Percentiles rank a stretch among this genome's conserved stretches.
phyloP scores from a whole-genome alignment of 2,329 filamentous ascomycete species.

The Ceratocystis lukuohia region DNA sequence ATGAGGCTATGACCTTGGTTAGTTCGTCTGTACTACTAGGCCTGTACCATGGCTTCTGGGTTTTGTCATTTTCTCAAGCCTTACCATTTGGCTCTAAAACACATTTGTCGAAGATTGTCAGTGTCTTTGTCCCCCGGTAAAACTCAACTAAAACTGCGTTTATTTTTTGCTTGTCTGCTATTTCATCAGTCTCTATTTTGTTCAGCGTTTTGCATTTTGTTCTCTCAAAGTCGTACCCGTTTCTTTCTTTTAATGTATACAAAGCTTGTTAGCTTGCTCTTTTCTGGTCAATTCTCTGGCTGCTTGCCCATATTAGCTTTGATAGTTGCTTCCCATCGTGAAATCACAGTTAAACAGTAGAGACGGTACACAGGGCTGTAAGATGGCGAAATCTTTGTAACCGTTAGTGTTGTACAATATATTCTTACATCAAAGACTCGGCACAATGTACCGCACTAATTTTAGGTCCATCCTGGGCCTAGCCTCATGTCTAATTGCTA shows the following conservation, averaged over 20 bases:
- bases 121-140: neutral
- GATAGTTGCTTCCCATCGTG: neutral
- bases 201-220: neutral
- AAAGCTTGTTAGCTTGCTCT: neutral
- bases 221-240: neutral
- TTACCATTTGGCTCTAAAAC: neutral
- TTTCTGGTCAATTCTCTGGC: neutral
- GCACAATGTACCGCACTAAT: neutral
- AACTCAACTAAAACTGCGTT: neutral
- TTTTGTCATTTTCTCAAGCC: neutral
- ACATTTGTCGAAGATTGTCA: too few species aligned
- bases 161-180: neutral
- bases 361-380: neutral
- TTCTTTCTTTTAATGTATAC: neutral
- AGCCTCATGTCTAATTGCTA: neutral
- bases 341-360: neutral
- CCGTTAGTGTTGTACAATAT: slow-evolving; percentile 14
- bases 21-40: neutral
- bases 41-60: neutral
- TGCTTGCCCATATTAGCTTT: neutral
- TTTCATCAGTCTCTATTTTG: neutral
- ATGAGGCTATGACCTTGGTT: neutral
- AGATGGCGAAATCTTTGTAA: neutral
- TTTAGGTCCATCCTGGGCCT: neutral
- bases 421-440: slow-evolving; percentile 14